Base-by-base conservation (phyloP, 257 asterid species). In the Ophiorrhiza pumila region DNA sequence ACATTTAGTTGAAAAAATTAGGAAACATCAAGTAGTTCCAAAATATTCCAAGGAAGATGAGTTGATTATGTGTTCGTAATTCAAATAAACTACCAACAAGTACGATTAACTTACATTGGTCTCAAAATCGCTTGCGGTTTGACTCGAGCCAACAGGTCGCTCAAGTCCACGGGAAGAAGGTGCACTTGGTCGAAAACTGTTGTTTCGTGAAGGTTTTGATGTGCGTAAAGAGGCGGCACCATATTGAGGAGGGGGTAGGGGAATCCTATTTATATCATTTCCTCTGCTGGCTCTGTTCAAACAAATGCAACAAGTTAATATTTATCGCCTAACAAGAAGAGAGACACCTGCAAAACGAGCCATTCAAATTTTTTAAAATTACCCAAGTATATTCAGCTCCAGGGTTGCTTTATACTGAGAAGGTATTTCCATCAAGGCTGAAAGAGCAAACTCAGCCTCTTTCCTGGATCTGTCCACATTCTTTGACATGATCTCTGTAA, bases 371-470 rank as follows among this genome's bases (percentile, higher is more conserved):
- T 67, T 39, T 37, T 5, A 29, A 8, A 55, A 43, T 74, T 83
- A 91, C 98, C 97, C 97, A 73, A 94, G 90, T 76, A 94, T 83
- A 75, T 87, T 81, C 49, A 94, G 93, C 89, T 94, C 98, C 64
- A 94, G 78, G 8, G 98, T 94, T 23, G 98, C 97, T 84, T 84
- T 91, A 69, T 94, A 94, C 80, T 94, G 98, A 75, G 96, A 68
- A 35, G 98, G 98, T 77, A 94, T 94, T 80, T 94, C 98, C 98
- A 94, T 94, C 76, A 94, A 87, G 50, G 98, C 96, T 22, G 93
- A 74, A 77, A 94, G 94, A 68, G 98, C 91, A 86, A 94, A 94
- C 83, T 91, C 98, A 7, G 97, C 90, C 84, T 94, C 98, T 82
- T 89, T 94, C 79, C 92, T 82, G 77, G 96, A 79, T 57, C 84